Base-by-base conservation (phyloP, 1,284 basidiomycete genomes). In the Vanrija sp. region DNA sequence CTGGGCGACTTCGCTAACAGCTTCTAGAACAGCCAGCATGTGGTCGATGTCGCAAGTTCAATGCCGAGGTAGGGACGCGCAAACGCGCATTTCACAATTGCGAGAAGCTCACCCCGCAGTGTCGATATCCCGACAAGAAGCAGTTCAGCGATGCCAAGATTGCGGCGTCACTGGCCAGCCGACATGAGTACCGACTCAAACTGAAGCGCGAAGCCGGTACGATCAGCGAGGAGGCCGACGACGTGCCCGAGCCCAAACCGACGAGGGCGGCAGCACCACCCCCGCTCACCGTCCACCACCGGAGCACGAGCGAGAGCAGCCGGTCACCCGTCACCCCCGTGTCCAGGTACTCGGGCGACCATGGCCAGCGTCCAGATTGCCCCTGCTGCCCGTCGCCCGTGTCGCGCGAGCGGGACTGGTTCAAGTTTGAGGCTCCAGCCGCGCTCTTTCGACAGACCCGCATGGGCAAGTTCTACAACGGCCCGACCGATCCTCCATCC, bases 401-500 rank as follows among this genome's bases (percentile, higher is more conserved):
- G 14, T 22, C n/a, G n/a, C 31, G 24, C 22, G 24, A 27, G 14
- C 18, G 22, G 10, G 41, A 31, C 9, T 35, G 41, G 48, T 49
- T 43, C 41, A 42, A 23, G 23, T 44, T 67, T 3, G 65, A 69
- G 24, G 42, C 55, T 2, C 42, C 65, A n/a, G 51, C 60, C 42
- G 66, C 68, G 14, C 42, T 68, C n/a, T 65, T 61, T 43, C 51
- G 65, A 24, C 51, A 51, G 27, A 68, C 68, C 5, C 44, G 59
- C 16, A 67, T 70, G 68, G 64, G 65, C 5, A 44, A 54, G n/a
- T 70, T 62, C 48, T 70, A 60, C 42, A 45, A 47, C 20, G 50
- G 57, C 12, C 65, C 66, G 2, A 22, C 54, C 3, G 54, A 63
- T 16, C 60, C 66, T 9, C 68, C 68, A 9, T 55, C 61, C 3